Percentiles rank a stretch among this genome's conserved stretches.
phyloP scores from a whole-genome alignment of 768 basidiomycete species.

The Russula dissimulans region DNA sequence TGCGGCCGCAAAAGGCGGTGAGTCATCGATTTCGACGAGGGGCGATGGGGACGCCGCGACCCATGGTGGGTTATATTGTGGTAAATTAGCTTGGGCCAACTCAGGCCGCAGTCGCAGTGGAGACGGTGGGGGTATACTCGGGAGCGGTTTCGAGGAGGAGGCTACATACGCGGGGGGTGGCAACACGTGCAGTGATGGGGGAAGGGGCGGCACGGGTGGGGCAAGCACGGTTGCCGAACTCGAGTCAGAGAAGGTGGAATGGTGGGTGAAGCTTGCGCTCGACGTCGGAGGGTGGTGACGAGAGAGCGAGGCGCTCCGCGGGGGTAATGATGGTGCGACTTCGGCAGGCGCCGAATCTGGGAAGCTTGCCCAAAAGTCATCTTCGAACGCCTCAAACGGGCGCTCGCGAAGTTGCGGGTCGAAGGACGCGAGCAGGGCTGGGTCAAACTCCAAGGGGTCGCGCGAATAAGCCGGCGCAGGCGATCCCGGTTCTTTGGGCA shows the following conservation, averaged over 20 bases:
- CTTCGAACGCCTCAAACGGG: slow-evolving; percentile 14
- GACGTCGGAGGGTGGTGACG: background rate
- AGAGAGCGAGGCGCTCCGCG: background rate
- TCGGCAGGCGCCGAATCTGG: background rate
- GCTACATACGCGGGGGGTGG: background rate
- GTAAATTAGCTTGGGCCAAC: too few species aligned
- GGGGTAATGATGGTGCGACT: background rate
- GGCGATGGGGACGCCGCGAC: background rate
- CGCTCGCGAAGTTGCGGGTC: background rate
- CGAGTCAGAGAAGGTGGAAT: background rate
- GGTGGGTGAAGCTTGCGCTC: background rate
- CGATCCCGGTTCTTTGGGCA: background rate
- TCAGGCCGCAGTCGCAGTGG: background rate
- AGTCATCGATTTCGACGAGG: background rate
- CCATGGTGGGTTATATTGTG: background rate
- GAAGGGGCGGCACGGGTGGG: background rate
- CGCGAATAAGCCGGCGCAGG: slow-evolving; percentile 12
- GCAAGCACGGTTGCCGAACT: slow-evolving; percentile 1
- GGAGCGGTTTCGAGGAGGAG: slow-evolving; percentile 5
- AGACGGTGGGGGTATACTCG: slow-evolving; percentile 1
- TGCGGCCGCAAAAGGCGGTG: background rate
- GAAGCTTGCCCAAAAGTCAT: background rate
- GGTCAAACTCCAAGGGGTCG: slow-evolving; percentile 10
- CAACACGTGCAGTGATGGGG: background rate
- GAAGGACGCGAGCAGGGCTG: slow-evolving; percentile 6